Evolutionary conservation across 305 asterid genomes (phyloP).

Genomic region (Solanum hybrid): DNA sequence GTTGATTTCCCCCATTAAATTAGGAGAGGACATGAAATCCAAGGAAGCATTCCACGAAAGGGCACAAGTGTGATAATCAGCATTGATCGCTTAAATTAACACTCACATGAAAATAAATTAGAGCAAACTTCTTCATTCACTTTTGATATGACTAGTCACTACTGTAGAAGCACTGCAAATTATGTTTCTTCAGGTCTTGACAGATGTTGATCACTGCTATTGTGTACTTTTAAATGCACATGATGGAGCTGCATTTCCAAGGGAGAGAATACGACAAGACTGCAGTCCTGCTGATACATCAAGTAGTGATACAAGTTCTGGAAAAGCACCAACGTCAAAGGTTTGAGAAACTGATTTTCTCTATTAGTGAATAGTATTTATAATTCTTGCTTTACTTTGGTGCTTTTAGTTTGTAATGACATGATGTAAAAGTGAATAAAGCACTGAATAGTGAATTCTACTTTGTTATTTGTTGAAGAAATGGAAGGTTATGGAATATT

Average conservation of each 20-base stretch:
- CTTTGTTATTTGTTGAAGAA: not conserved
- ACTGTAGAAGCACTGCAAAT: not conserved
- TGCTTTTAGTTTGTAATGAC: constrained; percentile 1
- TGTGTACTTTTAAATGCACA: constrained; percentile 87
- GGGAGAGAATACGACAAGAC: constrained; percentile 31
- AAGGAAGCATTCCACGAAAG: not conserved
- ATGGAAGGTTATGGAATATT: not conserved
- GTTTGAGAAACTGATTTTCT: constrained; percentile 21
- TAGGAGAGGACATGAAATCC: not conserved
- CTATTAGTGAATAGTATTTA: not conserved
- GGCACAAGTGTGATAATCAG: not conserved
- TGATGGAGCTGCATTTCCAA: constrained; percentile 82
- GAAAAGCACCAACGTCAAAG: constrained; percentile 59
- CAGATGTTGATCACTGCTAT: constrained; percentile 93
- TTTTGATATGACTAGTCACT: not conserved
- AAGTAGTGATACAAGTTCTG: constrained; percentile 34
- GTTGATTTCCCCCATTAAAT: not conserved
- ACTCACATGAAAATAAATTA: not conserved
- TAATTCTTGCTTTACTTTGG: not conserved
- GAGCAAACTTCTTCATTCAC: not conserved
- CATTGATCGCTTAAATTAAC: not conserved
- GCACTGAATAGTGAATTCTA: not conserved
- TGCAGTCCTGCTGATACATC: constrained; percentile 33
- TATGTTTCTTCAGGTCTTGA: constrained; percentile 53
- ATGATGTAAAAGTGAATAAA: not conserved